phyloP scores from a whole-genome alignment of 345 rosid genomes.

The Brassica nigra region DNA sequence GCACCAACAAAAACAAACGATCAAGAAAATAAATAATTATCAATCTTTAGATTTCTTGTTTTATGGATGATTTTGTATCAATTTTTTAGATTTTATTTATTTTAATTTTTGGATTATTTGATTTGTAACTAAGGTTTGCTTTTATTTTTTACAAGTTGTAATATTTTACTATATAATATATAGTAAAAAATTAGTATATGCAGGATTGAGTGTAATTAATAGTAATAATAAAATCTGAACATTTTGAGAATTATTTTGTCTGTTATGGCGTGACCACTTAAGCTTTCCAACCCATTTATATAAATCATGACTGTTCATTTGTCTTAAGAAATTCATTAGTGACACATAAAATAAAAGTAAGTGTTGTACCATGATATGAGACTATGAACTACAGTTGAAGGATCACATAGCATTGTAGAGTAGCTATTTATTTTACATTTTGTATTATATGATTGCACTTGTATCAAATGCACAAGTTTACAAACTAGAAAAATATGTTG shows the following conservation, averaged over 20 bases:
- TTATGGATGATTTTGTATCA: neutral
- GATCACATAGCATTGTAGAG: slow-evolving; percentile 1
- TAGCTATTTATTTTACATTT: neutral
- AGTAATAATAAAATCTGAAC: neutral
- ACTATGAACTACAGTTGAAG: slow-evolving; percentile 10
- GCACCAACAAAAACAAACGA: neutral
- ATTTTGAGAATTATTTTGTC: slow-evolving; percentile 33
- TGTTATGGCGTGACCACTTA: slow-evolving; percentile 36
- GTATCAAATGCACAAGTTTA: neutral
- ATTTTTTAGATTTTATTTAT: neutral
- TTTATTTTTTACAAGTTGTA: neutral
- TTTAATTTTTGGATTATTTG: neutral
- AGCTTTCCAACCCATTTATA: slow-evolving; percentile 38
- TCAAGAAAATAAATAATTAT: neutral
- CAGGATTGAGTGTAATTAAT: neutral
- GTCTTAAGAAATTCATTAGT: slow-evolving; percentile 1
- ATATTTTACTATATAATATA: neutral
- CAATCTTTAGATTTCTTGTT: neutral
- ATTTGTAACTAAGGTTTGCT: neutral
- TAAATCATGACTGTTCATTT: slow-evolving; percentile 16
- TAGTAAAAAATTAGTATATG: neutral
- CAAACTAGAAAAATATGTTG: neutral
- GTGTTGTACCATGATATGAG: slow-evolving; percentile 18
- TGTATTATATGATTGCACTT: slow-evolving; percentile 6
- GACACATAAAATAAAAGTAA: slow-evolving; percentile 1